A percentile compares a stretch with the other conserved stretches of the same genome.
Conservation (phyloP, 2,329 filamentous ascomycete genomes). For the Hypoxylon sp. region DNA sequence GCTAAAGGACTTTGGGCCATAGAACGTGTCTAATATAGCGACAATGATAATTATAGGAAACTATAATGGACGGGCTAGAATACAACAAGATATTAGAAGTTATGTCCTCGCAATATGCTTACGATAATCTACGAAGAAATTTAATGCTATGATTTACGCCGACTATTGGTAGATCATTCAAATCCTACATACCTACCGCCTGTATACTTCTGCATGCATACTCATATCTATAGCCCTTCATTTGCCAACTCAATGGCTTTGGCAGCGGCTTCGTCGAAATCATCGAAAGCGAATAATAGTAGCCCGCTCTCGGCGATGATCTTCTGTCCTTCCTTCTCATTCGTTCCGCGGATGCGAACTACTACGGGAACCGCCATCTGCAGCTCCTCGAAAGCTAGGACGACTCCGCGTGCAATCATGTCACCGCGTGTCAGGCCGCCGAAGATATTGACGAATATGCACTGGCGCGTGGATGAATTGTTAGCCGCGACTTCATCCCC, state of each 20-base stretch:
- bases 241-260: slow-evolving; percentile 73
- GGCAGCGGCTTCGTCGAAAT: slow-evolving; percentile 78
- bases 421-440: slow-evolving; percentile 76
- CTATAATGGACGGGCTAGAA: background rate
- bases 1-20: slow-evolving; percentile 47
- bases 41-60: background rate
- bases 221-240: slow-evolving; percentile 49
- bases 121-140: slow-evolving; percentile 1
- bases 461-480: slow-evolving; percentile 40
- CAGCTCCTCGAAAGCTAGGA: slow-evolving; percentile 79
- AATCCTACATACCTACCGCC: background rate
- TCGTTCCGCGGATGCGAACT: slow-evolving; percentile 81
- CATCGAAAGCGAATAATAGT: slow-evolving; percentile 77
- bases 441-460: slow-evolving; percentile 70
- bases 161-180: background rate
- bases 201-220: background rate
- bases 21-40: slow-evolving; percentile 42
- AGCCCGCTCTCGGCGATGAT: slow-evolving; percentile 78
- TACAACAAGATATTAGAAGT: background rate
- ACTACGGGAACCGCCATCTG: slow-evolving; percentile 77
- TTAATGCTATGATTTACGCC: background rate
- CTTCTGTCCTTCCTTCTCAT: slow-evolving; percentile 76
- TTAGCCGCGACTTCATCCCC: background rate
- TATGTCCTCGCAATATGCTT: background rate
- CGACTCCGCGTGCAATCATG: slow-evolving; percentile 83